Percentiles rank a stretch among this genome's conserved stretches.
phyloP scores from a whole-genome alignment of 108 stramenopile species.

The Conticribra weissflogii region DNA sequence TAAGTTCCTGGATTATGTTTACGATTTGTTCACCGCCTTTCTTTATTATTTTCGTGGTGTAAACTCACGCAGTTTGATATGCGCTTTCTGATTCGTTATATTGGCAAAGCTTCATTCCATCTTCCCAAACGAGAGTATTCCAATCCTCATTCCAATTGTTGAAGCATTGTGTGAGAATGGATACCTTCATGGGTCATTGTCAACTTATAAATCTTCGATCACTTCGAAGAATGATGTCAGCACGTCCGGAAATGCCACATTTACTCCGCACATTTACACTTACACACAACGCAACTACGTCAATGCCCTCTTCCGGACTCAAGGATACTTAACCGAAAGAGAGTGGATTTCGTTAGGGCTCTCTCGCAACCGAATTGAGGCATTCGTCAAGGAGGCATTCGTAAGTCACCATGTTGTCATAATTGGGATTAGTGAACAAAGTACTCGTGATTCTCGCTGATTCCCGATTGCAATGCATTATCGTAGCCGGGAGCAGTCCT shows the following conservation, averaged over 20 bases:
- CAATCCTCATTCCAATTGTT: neutral
- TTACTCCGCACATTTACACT: conserved; percentile 29
- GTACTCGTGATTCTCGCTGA: too few species aligned
- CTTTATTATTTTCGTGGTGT: neutral
- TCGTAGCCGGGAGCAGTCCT: conserved; percentile 13
- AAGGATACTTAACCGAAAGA: conserved; percentile 34
- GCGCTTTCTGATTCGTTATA: neutral
- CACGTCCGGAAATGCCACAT: conserved; percentile 10
- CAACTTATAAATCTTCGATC: too few species aligned
- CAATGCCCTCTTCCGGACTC: conserved; percentile 23
- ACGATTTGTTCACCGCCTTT: neutral
- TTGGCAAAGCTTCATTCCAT: neutral
- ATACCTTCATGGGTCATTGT: conserved; percentile 3
- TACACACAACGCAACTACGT: conserved; percentile 20
- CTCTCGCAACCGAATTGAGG: conserved; percentile 20
- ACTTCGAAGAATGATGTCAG: neutral
- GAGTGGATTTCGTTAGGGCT: conserved; percentile 24
- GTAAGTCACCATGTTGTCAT: too few species aligned
- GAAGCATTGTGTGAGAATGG: conserved; percentile 5
- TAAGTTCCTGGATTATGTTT: conserved; percentile 1
- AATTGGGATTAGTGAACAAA: too few species aligned
- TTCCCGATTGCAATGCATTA: neutral
- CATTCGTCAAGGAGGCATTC: conserved; percentile 37
- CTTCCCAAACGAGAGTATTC: neutral
- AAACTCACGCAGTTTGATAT: neutral